Percentiles rank a stretch among this genome's conserved stretches.
Evolutionary conservation across 75 land plant genomes (phyloP).

Genomic region (Azolla pinnata): DNA sequence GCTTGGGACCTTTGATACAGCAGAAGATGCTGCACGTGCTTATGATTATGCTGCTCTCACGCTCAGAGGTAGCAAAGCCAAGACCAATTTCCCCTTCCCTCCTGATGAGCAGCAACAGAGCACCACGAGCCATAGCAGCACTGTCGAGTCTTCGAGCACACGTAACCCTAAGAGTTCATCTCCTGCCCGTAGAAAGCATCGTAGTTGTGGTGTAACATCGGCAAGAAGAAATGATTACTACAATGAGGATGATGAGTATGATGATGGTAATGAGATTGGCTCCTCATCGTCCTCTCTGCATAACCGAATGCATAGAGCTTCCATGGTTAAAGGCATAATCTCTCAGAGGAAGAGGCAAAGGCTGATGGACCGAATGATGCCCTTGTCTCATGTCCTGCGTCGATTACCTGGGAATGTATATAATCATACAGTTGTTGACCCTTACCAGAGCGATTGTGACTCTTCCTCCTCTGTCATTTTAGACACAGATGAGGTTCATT

Average conservation of each 20-base stretch:
- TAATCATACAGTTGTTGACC: not conserved
- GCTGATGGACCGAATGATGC: too few species aligned
- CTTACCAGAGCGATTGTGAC: not conserved
- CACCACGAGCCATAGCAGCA: constrained; percentile 6
- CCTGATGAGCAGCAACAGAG: not conserved
- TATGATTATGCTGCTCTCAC: constrained; percentile 10
- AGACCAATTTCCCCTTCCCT: constrained; percentile 11
- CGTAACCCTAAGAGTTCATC: too few species aligned
- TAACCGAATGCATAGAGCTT: not conserved
- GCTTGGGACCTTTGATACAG: constrained; percentile 12
- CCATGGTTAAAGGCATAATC: not conserved
- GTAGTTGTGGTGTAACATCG: too few species aligned
- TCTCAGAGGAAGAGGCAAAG: too few species aligned
- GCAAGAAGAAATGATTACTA: not conserved
- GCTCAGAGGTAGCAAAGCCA: constrained; percentile 11
- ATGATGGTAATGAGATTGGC: not conserved
- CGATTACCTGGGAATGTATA: too few species aligned
- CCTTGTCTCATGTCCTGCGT: too few species aligned
- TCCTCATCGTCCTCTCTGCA: not conserved
- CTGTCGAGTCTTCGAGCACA: constrained; percentile 1
- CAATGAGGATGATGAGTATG: not conserved
- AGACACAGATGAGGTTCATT: not conserved
- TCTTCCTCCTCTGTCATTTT: not conserved
- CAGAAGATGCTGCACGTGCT: constrained; percentile 12
- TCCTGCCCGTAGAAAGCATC: too few species aligned